Evolutionary conservation across 139 green algal species (phyloP).

Genomic region (Chlamydomonas sp.): DNA sequence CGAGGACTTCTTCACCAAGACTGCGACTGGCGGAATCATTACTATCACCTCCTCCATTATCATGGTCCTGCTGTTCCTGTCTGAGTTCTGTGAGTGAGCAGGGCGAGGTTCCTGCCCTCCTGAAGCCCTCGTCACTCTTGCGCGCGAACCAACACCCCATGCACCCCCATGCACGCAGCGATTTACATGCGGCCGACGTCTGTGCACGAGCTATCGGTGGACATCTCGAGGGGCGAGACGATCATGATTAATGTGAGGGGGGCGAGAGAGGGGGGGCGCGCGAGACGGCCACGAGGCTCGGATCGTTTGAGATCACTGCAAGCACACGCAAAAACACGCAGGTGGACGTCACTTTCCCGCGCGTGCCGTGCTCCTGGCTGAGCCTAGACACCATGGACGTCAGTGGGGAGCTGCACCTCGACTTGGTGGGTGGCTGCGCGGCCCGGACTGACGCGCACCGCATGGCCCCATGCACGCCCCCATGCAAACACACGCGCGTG

Average conservation of each 20-base stretch:
- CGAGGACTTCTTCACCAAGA: conserved; percentile 90
- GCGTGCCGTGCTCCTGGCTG: conserved; percentile 82
- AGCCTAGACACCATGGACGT: conserved; percentile 96
- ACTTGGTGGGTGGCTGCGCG: conserved; percentile 60
- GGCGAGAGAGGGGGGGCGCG: neutral
- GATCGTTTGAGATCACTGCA: neutral
- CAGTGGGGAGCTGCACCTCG: conserved; percentile 86
- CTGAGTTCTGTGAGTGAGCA: conserved; percentile 72
- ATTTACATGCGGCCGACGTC: neutral
- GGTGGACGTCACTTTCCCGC: conserved; percentile 81
- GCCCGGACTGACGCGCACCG: no score
- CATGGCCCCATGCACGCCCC: neutral
- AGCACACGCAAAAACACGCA: neutral
- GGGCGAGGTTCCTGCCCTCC: no score
- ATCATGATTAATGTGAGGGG: neutral
- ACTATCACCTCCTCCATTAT: conserved; percentile 76
- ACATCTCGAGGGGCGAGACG: neutral
- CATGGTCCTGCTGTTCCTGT: conserved; percentile 90
- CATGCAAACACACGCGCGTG: neutral
- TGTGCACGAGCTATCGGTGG: neutral
- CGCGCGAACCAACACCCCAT: no score
- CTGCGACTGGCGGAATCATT: conserved; percentile 82
- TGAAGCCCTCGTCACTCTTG: no score
- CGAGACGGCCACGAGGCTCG: neutral
- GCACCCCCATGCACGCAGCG: neutral